phyloP scores from a whole-genome alignment of 2,329 filamentous ascomycete genomes.

The Diplocarpon rosae region DNA sequence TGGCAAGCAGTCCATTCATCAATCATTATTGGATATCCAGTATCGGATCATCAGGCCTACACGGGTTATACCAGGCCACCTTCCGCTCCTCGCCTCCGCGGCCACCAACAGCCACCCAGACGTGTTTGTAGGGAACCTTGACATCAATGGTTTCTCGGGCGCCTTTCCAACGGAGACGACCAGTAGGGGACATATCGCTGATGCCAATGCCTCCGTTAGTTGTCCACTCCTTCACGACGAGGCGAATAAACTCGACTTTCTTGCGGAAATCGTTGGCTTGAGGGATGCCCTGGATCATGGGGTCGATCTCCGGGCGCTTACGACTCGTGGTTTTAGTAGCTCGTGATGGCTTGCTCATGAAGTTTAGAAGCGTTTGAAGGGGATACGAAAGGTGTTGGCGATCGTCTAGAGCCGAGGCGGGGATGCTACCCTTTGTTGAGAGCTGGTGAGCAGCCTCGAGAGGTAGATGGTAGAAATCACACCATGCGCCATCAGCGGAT shows the following conservation, averaged over 20 bases:
- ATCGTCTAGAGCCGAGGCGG: constrained; percentile 58
- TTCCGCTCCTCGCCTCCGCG: constrained; percentile 42
- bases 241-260: constrained; percentile 63
- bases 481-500: constrained; percentile 61
- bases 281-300: constrained; percentile 52
- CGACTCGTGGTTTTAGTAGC: constrained; percentile 38
- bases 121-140: constrained; percentile 47
- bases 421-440: constrained; percentile 52
- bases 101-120: constrained; percentile 59
- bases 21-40: constrained; percentile 21
- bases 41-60: constrained; percentile 21
- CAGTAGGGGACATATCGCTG: constrained; percentile 42
- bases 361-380: constrained; percentile 63
- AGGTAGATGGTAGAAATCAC: constrained; percentile 68
- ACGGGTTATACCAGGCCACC: constrained; percentile 28
- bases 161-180: constrained; percentile 48
- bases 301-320: constrained; percentile 48
- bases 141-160: constrained; percentile 43
- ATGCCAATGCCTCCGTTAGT: constrained; percentile 58
- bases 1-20: too few species aligned
- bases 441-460: constrained; percentile 59
- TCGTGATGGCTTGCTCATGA: constrained; percentile 37
- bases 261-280: constrained; percentile 61
- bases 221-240: constrained; percentile 61
- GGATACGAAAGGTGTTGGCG: constrained; percentile 63